Evolutionary conservation across 2,329 filamentous ascomycete genomes (phyloP).

Genomic region (Trichoderma lentiforme): DNA sequence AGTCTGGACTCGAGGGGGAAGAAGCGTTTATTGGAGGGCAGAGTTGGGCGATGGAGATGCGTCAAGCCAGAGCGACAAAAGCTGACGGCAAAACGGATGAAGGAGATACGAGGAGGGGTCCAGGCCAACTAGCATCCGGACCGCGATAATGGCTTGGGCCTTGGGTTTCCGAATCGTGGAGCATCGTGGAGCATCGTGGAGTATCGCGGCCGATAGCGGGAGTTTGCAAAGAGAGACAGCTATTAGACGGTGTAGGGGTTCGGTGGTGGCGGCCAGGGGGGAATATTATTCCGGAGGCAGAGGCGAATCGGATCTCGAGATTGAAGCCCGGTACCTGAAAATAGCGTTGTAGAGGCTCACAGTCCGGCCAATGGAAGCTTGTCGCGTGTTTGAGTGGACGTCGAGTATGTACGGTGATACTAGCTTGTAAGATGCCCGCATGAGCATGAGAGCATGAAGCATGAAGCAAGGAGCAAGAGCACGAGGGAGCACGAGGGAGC

Average conservation of each 20-base stretch:
- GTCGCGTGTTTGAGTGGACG: not conserved
- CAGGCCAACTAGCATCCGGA: not conserved
- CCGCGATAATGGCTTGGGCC: not conserved
- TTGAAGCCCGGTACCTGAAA: constrained; percentile 1
- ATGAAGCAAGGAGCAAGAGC: not conserved
- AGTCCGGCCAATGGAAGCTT: not conserved
- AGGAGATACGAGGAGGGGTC: not conserved
- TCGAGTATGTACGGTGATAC: not conserved
- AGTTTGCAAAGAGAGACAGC: not conserved
- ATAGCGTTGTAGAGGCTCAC: not conserved
- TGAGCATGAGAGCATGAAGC: not conserved
- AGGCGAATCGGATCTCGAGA: not conserved
- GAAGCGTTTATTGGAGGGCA: not conserved
- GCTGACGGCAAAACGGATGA: not conserved
- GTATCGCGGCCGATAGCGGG: constrained; percentile 16
- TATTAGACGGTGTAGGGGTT: constrained; percentile 13
- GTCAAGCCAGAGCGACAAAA: not conserved
- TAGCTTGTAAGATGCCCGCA: not conserved
- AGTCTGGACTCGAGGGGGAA: not conserved
- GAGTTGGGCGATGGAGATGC: not conserved
- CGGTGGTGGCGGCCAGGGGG: not conserved
- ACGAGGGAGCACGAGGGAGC: not conserved
- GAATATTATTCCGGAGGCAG: not conserved
- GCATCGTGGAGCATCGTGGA: constrained; percentile 18
- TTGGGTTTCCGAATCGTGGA: constrained; percentile 10